Base-by-base conservation (phyloP, 2,329 filamentous ascomycete species). In the Colletotrichum falcatum region DNA sequence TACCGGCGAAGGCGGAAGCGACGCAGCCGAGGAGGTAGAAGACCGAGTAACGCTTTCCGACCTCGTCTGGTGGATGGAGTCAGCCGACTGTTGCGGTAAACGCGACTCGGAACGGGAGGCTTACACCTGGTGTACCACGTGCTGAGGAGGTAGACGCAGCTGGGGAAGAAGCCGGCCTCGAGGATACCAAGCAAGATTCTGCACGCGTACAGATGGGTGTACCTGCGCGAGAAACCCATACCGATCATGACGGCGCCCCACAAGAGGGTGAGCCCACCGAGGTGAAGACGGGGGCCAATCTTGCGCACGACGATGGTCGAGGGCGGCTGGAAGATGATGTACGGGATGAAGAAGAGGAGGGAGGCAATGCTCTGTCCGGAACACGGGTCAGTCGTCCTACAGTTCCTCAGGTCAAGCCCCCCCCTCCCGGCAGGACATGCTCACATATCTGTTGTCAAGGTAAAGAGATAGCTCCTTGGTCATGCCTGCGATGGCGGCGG, bases 281-380 rank as follows among this genome's bases (percentile, higher is more conserved):
- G 81, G 67, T 90, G 88, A 44, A 84, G 77, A 6, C 89, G 85
- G 4, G 89, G 88, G 1, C 92, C 92, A 61, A 94, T 75, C 75
- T 89, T 89, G 44, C 92, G 89, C 60, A 92, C 85, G 42, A 93
- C 79, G 51, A 94, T 81, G 0, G 92, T 94, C 2, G 91, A 91
- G 0, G 91, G 91, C 0, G 91, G 89, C 76, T 94, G 91, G 72
- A 93, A 91, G 61, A 92, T 62, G 71, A 91, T 87, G 78, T 94
- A 94, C 1, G 91, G 87, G 74, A 92, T 85, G 83, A 94, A 94
- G 83, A 94, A 94, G 75, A 93, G 84, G 44, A 94, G 83, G 4
- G 91, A 91, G 66, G 91, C 86, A 75, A 94, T 87, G n/a, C 88
- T 87, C 84, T 86, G 72, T 5, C 20, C 30, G 2, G 20, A 28